Evolutionary conservation across 2,329 filamentous ascomycete genomes (phyloP), one percentile per base, ranked within the genome.

Genomic region (Cytospora leucostoma): DNA sequence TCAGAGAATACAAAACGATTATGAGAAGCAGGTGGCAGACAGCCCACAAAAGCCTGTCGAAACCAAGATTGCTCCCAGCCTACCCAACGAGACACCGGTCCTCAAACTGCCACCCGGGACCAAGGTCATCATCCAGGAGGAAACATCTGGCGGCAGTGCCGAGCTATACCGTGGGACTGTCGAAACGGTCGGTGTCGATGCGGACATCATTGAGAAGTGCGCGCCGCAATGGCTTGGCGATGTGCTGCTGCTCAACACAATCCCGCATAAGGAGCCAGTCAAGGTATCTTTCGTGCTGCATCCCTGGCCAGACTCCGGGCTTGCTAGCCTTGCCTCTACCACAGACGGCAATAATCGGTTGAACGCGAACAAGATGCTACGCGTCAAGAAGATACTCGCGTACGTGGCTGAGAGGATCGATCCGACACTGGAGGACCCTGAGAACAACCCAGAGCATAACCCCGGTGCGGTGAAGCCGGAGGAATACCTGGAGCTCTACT

Each of bases 241-340:
- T 67, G 84, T 97, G 40, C 80, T 99, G 15, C 79, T 99, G 54
- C 73, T 92, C 80, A 97, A 97, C 73, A 84, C 86, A 73, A 86
- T 92, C 10, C 92, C 93, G 0, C 77, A 83, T 64, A 98, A 98
- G 78, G 95, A 98, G n/a, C 88, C 93, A 1, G 86, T 94, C 69
- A 99, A 99, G 81, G 88, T 98, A n/a, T 93, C 92, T 4, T 99
- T 99, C 72, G 85, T 97, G 17, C 81, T 99, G 32, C 87, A 95
- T 69, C 93, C 95, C 0, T 93, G 85, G 78, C 83, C 91, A 70
- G 88, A 92, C 68, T 78, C 83, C 33, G 64, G 57, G 3, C 79
- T 98, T 59, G 92, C 93, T 0, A 84, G 83, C 61, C 89, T 97
- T 56, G 85, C 89, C 37, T 85, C 87, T 32, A 27, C 27, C 27